These are phyloP conservation scores for Russula abietina DNA, from an alignment of 768 basidiomycete species.

Conservation along the genomic window DNA sequence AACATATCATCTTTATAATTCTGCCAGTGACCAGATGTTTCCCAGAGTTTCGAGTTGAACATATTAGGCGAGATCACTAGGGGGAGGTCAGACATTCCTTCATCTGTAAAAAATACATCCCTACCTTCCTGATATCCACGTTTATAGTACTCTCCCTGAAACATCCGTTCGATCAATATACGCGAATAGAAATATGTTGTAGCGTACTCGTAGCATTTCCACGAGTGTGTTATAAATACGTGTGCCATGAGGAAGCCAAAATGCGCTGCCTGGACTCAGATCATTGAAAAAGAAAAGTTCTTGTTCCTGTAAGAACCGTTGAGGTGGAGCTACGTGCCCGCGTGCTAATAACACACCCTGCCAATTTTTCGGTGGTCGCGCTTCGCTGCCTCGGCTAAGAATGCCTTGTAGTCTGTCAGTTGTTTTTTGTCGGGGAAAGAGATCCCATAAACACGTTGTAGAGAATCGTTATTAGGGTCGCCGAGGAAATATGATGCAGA, in stretches of 20 bases:
- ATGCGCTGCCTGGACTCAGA: constrained; percentile 87
- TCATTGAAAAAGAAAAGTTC: constrained; percentile 99
- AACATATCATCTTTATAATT: constrained; percentile 99
- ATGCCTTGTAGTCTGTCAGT: constrained; percentile 88
- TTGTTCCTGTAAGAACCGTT: constrained; percentile 57
- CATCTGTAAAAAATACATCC: constrained; percentile 16
- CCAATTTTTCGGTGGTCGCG: constrained; percentile 96
- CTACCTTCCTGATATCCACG: constrained; percentile 91
- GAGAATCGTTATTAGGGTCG: constrained; percentile 84
- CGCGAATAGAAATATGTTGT: constrained; percentile 3
- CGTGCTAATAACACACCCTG: constrained; percentile 41
- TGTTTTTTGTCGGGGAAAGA: constrained; percentile 99
- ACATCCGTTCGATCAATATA: constrained; percentile 3
- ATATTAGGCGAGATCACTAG: constrained; percentile 96
- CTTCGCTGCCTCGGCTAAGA: constrained; percentile 96
- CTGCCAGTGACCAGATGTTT: constrained; percentile 96
- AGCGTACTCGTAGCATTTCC: constrained; percentile 79
- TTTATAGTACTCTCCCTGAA: constrained; percentile 84
- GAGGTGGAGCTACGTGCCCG: neutral
- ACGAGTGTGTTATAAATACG: constrained; percentile 92
- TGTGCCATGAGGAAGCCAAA: constrained; percentile 96
- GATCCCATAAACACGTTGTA: constrained; percentile 96
- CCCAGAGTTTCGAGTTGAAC: constrained; percentile 94
- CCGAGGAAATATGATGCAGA: constrained; percentile 98
- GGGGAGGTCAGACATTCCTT: constrained; percentile 6